A percentile compares a stretch with the other conserved stretches of the same genome.
Evolutionary conservation across 31 red algal species (phyloP).

Genomic region (Asparagopsis taxiformis): DNA sequence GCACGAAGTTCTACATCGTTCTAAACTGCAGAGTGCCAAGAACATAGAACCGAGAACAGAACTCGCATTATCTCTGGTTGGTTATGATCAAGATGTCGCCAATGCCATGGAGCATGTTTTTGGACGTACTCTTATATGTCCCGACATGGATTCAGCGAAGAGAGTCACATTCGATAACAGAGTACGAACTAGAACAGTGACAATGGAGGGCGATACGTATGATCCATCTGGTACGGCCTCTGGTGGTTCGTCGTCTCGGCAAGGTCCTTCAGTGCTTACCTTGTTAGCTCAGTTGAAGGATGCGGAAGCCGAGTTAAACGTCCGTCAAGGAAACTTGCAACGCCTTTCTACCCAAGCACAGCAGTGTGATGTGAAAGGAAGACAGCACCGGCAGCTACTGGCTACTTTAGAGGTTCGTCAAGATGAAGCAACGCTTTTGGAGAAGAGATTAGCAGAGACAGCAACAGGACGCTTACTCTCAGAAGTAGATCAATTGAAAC

Average conservation of each 20-base stretch:
- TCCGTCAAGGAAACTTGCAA: slow-evolving; percentile 48
- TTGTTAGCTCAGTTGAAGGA: slow-evolving; percentile 58
- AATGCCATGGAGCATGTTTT: slow-evolving; percentile 95
- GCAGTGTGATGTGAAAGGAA: slow-evolving; percentile 42
- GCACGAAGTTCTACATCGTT: slow-evolving; percentile 36
- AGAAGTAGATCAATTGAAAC: slow-evolving; percentile 54
- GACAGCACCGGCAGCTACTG: slow-evolving; percentile 50
- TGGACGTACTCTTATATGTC: slow-evolving; percentile 88
- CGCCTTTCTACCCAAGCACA: slow-evolving; percentile 42
- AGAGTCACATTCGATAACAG: slow-evolving; percentile 79
- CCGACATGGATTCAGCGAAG: slow-evolving; percentile 82
- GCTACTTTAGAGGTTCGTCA: slow-evolving; percentile 62
- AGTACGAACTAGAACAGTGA: slow-evolving; percentile 86
- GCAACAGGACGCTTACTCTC: slow-evolving; percentile 62
- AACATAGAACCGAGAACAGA: slow-evolving; percentile 62
- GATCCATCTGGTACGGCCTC: slow-evolving; percentile 95
- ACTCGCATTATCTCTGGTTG: slow-evolving; percentile 72
- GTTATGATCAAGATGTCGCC: slow-evolving; percentile 77
- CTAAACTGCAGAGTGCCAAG: slow-evolving; percentile 48
- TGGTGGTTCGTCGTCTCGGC: slow-evolving; percentile 76
- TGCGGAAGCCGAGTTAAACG: slow-evolving; percentile 45
- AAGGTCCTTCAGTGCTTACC: slow-evolving; percentile 61
- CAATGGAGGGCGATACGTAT: slow-evolving; percentile 91
- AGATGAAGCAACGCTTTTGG: slow-evolving; percentile 62
- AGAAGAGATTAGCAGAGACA: slow-evolving; percentile 52